Percentiles rank a stretch among this genome's conserved stretches.
phyloP scores from a whole-genome alignment of 2,329 filamentous ascomycete species.

The Fusarium vanettenii region DNA sequence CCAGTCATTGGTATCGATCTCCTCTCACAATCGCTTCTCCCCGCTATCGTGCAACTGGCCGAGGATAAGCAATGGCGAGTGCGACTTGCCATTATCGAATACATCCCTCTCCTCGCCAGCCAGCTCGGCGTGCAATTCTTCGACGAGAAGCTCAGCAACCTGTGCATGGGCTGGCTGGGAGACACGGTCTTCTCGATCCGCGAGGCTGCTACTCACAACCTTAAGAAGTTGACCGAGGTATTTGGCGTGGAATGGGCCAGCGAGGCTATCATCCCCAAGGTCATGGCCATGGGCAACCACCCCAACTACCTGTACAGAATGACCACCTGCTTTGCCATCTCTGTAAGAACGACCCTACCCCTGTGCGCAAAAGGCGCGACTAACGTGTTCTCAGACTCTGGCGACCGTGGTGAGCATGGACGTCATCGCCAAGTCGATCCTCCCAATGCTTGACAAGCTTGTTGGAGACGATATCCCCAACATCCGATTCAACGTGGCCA shows the following conservation, averaged over 20 bases:
- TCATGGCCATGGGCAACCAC: slow-evolving; percentile 97
- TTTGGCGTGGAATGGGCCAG: slow-evolving; percentile 98
- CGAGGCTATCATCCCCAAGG: slow-evolving; percentile 97
- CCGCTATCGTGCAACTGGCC: slow-evolving; percentile 95
- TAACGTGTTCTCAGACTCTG: slow-evolving; percentile 75
- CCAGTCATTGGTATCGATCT: slow-evolving; percentile 97
- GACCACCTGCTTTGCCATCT: slow-evolving; percentile 99
- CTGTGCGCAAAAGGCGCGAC: not conserved
- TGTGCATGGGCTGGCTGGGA: slow-evolving; percentile 99
- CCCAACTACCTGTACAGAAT: slow-evolving; percentile 99
- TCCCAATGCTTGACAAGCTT: slow-evolving; percentile 96
- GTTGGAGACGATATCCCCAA: slow-evolving; percentile 96
- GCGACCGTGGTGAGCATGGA: slow-evolving; percentile 92
- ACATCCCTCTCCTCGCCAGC: slow-evolving; percentile 94
- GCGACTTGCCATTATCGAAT: slow-evolving; percentile 97
- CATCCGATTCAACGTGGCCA: slow-evolving; percentile 99
- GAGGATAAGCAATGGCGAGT: slow-evolving; percentile 99
- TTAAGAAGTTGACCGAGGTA: slow-evolving; percentile 98
- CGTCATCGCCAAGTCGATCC: slow-evolving; percentile 91
- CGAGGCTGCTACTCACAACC: slow-evolving; percentile 95
- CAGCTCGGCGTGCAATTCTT: slow-evolving; percentile 98
- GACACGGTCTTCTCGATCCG: slow-evolving; percentile 99
- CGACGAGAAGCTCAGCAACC: slow-evolving; percentile 92
- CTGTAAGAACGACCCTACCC: slow-evolving; percentile 70
- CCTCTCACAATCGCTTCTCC: slow-evolving; percentile 94